Base-by-base conservation (phyloP, 2,329 filamentous ascomycete species). In the Calonectria multiphialidica region DNA sequence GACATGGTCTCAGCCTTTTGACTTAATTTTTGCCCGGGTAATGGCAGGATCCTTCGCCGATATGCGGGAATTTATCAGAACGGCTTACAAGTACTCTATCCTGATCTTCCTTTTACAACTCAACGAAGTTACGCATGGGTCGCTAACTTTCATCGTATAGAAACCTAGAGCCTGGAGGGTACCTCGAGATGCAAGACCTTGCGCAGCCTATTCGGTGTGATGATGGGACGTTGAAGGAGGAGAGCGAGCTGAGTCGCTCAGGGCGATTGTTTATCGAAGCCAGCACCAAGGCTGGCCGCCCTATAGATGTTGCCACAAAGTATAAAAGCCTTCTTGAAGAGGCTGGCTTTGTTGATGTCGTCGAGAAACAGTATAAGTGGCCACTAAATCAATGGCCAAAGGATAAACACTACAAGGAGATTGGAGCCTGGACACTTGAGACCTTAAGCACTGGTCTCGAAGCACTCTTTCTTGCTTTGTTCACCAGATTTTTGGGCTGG, bases 101-200 rank as follows among this genome's bases (percentile, higher is more conserved):
- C 64, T 7, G 8, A 6, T 3, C 16, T 57, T 57, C 3, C 30
- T 4, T 55, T n/a, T 18, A 28, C 12, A 7, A 2, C 23, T 61
- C 21, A 28, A 42, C 21, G 13, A 15, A 28, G 7, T 8, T 25
- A 15, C 47, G 18, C 25, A 16, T 23, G 5, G 2, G 1, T 45
- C n/a, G 40, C 50, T 23, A 23, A 57, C 9, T 16, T 66, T 42
- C 1, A 61, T 44, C 2, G 21, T 6, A 37, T 37, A 73, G 72
- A 1, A 70, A 73, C n/a, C 55, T 73, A 1, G 72, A 72, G 16
- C 65, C 72, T 2, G 71, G 64, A 3, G 68, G 68, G 2, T 71
- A 71, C 4, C 33, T 71, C 1, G 65, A 73, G 25, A 72, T 73
- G 69, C 62, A 73, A 37, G 72, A 73, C 45, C 53, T 73, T 5